Evolutionary conservation across 176 grass and related monocot species (phyloP).

Genomic region (Juncus inflexus): DNA sequence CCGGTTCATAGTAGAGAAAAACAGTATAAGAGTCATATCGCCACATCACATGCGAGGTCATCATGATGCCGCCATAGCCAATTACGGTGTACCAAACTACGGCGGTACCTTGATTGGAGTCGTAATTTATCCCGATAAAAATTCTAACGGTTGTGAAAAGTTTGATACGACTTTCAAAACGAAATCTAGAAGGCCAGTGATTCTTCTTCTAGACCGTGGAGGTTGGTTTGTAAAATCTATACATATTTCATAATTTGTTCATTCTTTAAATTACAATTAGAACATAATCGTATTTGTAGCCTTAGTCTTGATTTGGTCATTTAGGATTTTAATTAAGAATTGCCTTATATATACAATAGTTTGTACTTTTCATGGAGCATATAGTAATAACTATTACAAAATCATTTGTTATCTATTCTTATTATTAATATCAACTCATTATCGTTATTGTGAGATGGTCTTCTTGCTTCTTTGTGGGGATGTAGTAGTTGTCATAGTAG

Average conservation of each 20-base stretch:
- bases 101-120: conserved; percentile 79
- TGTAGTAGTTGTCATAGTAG: no score
- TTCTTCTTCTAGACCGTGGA: conserved; percentile 93
- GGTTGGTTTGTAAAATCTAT: conserved; percentile 28
- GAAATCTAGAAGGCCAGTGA: conserved; percentile 52
- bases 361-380: no score
- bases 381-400: no score
- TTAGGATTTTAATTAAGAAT: no score
- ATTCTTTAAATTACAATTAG: background rate
- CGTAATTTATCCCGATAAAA: conserved; percentile 70
- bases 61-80: conserved; percentile 85
- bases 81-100: conserved; percentile 92
- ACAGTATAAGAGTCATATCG: conserved; percentile 65
- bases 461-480: no score
- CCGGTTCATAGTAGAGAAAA: conserved; percentile 93
- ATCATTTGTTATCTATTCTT: no score
- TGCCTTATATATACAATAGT: no score
- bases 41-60: conserved; percentile 68
- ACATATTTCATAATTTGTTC: background rate
- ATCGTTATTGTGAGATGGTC: no score
- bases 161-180: conserved; percentile 66
- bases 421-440: no score
- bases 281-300: no score
- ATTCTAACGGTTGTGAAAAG: conserved; percentile 50
- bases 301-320: no score